Base-by-base conservation (phyloP, 306 rosid genomes). In the Acacia acuminata region DNA sequence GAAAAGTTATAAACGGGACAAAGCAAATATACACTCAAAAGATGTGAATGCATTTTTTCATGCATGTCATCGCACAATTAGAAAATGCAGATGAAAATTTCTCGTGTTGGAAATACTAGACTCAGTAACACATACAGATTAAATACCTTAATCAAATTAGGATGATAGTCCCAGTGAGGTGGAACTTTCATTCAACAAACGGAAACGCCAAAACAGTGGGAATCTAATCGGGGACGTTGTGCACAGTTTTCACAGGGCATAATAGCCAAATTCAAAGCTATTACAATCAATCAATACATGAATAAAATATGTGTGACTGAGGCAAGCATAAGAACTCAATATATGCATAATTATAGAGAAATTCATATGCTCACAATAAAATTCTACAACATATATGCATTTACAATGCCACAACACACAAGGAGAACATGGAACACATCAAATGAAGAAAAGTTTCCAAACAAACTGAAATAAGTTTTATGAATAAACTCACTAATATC, bases 401-500 rank as follows among this genome's bases (percentile, higher is more conserved):
- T n/a, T 17, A 72, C 12, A 70, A 4, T 4, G 47, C 50, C 13
- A 40, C 19, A 70, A 6, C 77, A 11, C 16, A 27, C 24, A 16
- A 73, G 24, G 36, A 6, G 6, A 2, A 48, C 73, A 10, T 13
- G 6, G 6, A 2, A 27, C 73, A 42, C 34, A 42, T 42, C 47
- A 3, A 36, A 40, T 1, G 38, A 24, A 15, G 11, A 45, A 13
- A 14, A 44, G 8, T 25, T 4, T 20, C 42, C 51, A 72, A 47
- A 45, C 40, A 6, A 40, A 47, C 22, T 13, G 60, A 64, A 64
- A 19, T 15, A 19, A 8, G 34, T 32, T 48, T 13, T 34, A 51
- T 20, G 10, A 27, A 53, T 10, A 12, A 34, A 82, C 92, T 84
- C 48, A 88, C 96, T 92, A 92, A 38, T 92, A 92, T 67, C 91